Percentiles rank a stretch among this genome's conserved stretches.
Conservation (phyloP, 2,329 filamentous ascomycete species). For the Hypoxylon sp. region DNA sequence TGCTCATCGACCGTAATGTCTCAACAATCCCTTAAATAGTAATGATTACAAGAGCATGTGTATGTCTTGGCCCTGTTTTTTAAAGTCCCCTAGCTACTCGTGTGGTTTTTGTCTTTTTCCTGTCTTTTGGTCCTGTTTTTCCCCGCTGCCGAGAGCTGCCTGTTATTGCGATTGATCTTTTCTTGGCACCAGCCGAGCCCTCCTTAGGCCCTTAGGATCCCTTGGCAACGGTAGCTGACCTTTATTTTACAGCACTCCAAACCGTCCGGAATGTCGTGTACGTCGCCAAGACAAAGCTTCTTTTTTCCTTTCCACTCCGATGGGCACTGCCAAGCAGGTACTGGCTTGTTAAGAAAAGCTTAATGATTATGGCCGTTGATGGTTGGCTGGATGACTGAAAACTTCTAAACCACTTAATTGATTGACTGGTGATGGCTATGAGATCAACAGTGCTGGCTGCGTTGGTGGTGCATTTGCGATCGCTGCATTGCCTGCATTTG, state of each 20-base stretch:
- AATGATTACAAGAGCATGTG: constrained; percentile 55
- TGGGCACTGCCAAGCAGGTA: constrained; percentile 43
- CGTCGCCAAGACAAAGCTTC: constrained; percentile 54
- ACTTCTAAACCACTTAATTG: constrained; percentile 31
- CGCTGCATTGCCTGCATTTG: constrained; percentile 37
- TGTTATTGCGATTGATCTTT: constrained; percentile 42
- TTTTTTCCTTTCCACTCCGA: constrained; percentile 42
- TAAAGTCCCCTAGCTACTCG: constrained; percentile 14
- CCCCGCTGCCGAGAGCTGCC: constrained; percentile 44
- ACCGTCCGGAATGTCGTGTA: constrained; percentile 57
- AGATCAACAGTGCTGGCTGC: constrained; percentile 27
- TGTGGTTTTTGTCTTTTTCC: constrained; percentile 26
- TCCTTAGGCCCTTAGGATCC: constrained; percentile 51
- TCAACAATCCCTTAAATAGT: constrained; percentile 49
- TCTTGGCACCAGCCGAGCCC: constrained; percentile 55
- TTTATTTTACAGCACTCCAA: constrained; percentile 55
- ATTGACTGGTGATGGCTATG: constrained; percentile 29
- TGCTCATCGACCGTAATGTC: constrained; percentile 47
- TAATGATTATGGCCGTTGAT: constrained; percentile 34
- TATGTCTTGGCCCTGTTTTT: constrained; percentile 47
- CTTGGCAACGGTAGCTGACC: constrained; percentile 55
- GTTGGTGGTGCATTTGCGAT: constrained; percentile 37
- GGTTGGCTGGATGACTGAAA: constrained; percentile 33
- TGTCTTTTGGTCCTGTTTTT: constrained; percentile 28
- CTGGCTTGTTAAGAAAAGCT: constrained; percentile 39